Evolutionary conservation across 1,139 yeast genomes (phyloP).

Genomic region (Candida anutae): DNA sequence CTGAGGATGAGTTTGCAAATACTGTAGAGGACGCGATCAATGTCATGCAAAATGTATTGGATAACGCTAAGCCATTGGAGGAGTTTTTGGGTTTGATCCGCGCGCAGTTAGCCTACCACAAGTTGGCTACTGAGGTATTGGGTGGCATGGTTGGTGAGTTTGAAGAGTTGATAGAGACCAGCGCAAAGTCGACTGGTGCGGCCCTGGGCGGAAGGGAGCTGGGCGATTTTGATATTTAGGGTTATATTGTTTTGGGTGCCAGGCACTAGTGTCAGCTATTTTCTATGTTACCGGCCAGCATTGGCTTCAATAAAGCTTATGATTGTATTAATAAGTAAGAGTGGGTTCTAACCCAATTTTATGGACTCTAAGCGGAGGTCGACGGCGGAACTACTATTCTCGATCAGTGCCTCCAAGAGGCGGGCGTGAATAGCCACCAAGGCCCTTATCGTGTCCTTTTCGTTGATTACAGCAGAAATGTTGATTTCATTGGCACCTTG

Average conservation of each 20-base stretch:
- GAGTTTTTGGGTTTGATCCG: slow-evolving; percentile 62
- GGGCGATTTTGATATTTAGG: slow-evolving; percentile 41
- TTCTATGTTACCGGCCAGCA: too few species aligned
- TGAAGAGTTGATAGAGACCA: slow-evolving; percentile 52
- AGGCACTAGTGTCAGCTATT: too few species aligned
- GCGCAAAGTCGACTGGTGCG: slow-evolving; percentile 13
- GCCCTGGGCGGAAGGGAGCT: slow-evolving; percentile 22
- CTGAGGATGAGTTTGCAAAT: slow-evolving; percentile 87
- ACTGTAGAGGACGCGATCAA: slow-evolving; percentile 86
- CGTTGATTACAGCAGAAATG: slow-evolving; percentile 89
- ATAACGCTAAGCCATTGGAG: slow-evolving; percentile 63
- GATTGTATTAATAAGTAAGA: too few species aligned
- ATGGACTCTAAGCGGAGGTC: slow-evolving; percentile 32
- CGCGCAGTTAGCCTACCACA: slow-evolving; percentile 82
- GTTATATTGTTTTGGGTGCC: slow-evolving; percentile 1
- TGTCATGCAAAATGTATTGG: slow-evolving; percentile 76
- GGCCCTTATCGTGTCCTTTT: slow-evolving; percentile 76
- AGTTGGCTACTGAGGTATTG: slow-evolving; percentile 64
- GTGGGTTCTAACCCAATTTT: slow-evolving; percentile 2
- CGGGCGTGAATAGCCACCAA: slow-evolving; percentile 77
- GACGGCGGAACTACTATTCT: slow-evolving; percentile 22
- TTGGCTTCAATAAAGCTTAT: too few species aligned
- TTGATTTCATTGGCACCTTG: slow-evolving; percentile 98
- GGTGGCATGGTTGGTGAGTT: slow-evolving; percentile 60
- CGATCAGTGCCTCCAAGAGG: slow-evolving; percentile 44